phyloP scores from a whole-genome alignment of 306 rosid species.

The Mimosa pudica region DNA sequence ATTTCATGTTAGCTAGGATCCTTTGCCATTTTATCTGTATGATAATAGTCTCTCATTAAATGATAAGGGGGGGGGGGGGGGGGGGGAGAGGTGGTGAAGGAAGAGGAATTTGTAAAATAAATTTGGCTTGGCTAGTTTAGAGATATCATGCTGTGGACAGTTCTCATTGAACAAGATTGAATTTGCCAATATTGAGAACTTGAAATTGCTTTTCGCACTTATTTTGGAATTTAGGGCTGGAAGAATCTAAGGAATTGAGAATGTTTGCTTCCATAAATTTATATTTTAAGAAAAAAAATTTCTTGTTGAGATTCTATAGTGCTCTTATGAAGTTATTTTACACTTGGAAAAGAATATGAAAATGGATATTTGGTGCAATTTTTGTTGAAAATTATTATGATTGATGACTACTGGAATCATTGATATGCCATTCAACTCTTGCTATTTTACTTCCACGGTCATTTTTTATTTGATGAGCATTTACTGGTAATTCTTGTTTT shows the following conservation, averaged over 20 bases:
- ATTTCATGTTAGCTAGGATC: neutral
- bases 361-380: constrained; percentile 10
- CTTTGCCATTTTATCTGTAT: neutral
- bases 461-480: constrained; percentile 1
- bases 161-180: constrained; percentile 1
- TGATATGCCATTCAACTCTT: constrained; percentile 9
- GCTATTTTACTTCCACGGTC: neutral
- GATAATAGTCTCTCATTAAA: neutral
- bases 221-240: neutral
- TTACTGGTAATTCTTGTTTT: neutral
- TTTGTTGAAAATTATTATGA: constrained; percentile 12
- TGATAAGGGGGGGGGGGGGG: neutral
- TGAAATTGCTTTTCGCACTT: neutral
- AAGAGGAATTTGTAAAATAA: neutral
- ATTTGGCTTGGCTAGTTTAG: neutral
- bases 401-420: constrained; percentile 10
- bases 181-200: neutral
- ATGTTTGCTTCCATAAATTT: neutral
- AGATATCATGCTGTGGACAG: neutral
- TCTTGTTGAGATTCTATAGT: neutral
- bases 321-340: constrained; percentile 1
- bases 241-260: neutral
- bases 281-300: neutral
- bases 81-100: neutral
- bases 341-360: neutral